Percentiles rank a stretch among this genome's conserved stretches.
These are phyloP conservation scores for Lipomyces lipofer DNA, from an alignment of 805 yeast species.

Conservation along the genomic window DNA sequence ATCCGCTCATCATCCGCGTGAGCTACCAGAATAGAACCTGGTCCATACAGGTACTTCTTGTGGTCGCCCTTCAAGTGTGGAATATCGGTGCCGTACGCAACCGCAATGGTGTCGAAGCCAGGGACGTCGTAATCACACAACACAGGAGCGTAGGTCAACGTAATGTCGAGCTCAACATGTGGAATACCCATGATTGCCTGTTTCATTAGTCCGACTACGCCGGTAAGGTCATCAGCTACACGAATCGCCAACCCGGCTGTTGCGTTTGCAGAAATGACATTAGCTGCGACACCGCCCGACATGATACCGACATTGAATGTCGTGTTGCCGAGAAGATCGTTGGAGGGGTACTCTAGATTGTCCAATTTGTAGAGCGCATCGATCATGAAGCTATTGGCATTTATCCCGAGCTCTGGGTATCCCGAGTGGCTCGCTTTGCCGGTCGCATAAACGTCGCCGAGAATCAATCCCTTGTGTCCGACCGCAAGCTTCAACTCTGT, in stretches of 20 bases:
- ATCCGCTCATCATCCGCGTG: conserved; percentile 30
- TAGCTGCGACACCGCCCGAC: conserved; percentile 63
- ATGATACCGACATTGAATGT: conserved; percentile 63
- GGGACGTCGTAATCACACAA: conserved; percentile 62
- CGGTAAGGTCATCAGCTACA: conserved; percentile 51
- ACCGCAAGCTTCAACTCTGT: conserved; percentile 67
- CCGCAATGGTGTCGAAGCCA: conserved; percentile 57
- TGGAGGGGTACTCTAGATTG: conserved; percentile 49
- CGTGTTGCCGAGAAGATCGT: conserved; percentile 57
- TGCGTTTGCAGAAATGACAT: conserved; percentile 64
- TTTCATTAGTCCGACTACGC: conserved; percentile 43
- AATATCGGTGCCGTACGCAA: conserved; percentile 57
- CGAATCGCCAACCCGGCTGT: conserved; percentile 53
- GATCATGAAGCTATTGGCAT: conserved; percentile 59
- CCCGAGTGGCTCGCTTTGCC: conserved; percentile 54
- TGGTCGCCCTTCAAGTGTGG: conserved; percentile 46
- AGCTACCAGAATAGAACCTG: conserved; percentile 46
- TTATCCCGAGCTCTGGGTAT: conserved; percentile 66
- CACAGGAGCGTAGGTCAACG: conserved; percentile 35
- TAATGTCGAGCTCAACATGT: conserved; percentile 31
- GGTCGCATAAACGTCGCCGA: conserved; percentile 18
- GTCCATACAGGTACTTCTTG: conserved; percentile 61
- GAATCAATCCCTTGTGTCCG: conserved; percentile 54
- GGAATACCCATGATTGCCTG: conserved; percentile 40
- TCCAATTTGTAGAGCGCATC: conserved; percentile 51